Percentiles rank a stretch among this genome's conserved stretches.
phyloP scores from a whole-genome alignment of 2,329 filamentous ascomycete genomes.

The Hypoxylon rubiginosum region DNA sequence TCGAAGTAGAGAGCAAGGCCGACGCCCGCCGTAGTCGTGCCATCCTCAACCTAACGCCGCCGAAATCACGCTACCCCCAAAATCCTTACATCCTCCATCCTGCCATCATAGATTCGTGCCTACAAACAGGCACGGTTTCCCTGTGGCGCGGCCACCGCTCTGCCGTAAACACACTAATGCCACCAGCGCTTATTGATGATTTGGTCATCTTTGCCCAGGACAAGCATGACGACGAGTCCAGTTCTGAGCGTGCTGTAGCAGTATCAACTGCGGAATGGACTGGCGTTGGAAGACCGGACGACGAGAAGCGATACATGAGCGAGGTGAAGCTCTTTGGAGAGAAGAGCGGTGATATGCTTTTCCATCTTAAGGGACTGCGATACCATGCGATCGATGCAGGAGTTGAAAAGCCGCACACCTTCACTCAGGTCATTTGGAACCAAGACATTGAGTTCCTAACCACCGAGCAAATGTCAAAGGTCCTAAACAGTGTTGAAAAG shows the following conservation, averaged over 20 bases:
- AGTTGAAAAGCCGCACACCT: slow-evolving; percentile 1
- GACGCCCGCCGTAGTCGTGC: slow-evolving; percentile 2
- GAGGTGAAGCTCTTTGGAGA: slow-evolving; percentile 3
- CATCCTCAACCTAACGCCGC: slow-evolving; percentile 1
- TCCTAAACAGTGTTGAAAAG: neutral
- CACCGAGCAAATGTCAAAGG: neutral
- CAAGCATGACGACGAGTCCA: neutral
- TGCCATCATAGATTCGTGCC: neutral
- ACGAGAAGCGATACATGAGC: slow-evolving; percentile 7
- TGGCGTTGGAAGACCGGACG: slow-evolving; percentile 4
- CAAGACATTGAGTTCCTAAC: slow-evolving; percentile 7
- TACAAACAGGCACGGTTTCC: neutral
- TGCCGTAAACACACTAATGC: slow-evolving; percentile 6
- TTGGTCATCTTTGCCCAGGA: slow-evolving; percentile 5
- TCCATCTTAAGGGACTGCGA: slow-evolving; percentile 6
- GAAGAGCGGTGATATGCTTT: slow-evolving; percentile 9
- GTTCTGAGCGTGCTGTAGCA: neutral
- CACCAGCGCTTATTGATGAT: slow-evolving; percentile 4
- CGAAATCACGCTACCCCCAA: slow-evolving; percentile 1
- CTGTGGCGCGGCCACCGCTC: slow-evolving; percentile 1
- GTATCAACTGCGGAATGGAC: slow-evolving; percentile 7
- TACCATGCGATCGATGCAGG: slow-evolving; percentile 7
- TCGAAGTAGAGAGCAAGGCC: slow-evolving; percentile 16
- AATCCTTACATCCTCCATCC: slow-evolving; percentile 2
- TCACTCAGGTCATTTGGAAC: slow-evolving; percentile 6